phyloP scores from a whole-genome alignment of 2,329 filamentous ascomycete species.

The Aspergillus brunneoviolaceus region DNA sequence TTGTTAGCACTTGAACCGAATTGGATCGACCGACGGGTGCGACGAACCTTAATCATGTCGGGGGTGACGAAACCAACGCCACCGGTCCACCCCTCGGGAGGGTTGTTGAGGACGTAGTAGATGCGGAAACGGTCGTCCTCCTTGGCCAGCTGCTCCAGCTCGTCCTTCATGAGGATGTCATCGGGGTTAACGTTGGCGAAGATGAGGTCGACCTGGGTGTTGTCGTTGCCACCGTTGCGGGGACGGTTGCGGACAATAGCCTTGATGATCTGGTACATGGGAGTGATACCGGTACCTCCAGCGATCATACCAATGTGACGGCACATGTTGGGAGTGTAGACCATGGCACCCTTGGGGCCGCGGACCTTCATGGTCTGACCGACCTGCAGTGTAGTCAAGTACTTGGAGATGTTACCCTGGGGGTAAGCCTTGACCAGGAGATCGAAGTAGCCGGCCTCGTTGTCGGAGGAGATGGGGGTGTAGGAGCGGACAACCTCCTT shows the following conservation, averaged over 20 bases:
- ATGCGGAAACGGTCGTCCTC: slow-evolving; percentile 81
- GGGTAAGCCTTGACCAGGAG: slow-evolving; percentile 98
- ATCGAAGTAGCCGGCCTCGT: slow-evolving; percentile 88
- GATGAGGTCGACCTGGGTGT: slow-evolving; percentile 87
- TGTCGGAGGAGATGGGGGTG: slow-evolving; percentile 86
- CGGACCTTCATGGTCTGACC: slow-evolving; percentile 86
- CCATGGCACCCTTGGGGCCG: slow-evolving; percentile 96
- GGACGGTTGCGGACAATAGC: slow-evolving; percentile 79
- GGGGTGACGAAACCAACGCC: slow-evolving; percentile 92
- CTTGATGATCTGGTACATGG: slow-evolving; percentile 94
- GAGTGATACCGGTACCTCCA: slow-evolving; percentile 95
- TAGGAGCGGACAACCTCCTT: slow-evolving; percentile 91
- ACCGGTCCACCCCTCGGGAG: slow-evolving; percentile 85
- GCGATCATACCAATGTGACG: slow-evolving; percentile 97
- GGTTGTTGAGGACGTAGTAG: slow-evolving; percentile 96
- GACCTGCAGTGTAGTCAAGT: slow-evolving; percentile 78
- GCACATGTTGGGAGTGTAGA: slow-evolving; percentile 96
- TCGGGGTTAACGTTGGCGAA: slow-evolving; percentile 94
- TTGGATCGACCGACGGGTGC: neutral
- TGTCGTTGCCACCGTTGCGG: slow-evolving; percentile 67
- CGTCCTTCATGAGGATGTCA: slow-evolving; percentile 91
- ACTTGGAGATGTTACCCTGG: slow-evolving; percentile 93
- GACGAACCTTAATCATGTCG: slow-evolving; percentile 84
- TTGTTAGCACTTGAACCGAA: neutral
- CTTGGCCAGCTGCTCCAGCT: slow-evolving; percentile 74